Evolutionary conservation across 495 filamentous ascomycete species (phyloP), one percentile per base, ranked within the genome.

Genomic region (Sabuloglossum arenarium): DNA sequence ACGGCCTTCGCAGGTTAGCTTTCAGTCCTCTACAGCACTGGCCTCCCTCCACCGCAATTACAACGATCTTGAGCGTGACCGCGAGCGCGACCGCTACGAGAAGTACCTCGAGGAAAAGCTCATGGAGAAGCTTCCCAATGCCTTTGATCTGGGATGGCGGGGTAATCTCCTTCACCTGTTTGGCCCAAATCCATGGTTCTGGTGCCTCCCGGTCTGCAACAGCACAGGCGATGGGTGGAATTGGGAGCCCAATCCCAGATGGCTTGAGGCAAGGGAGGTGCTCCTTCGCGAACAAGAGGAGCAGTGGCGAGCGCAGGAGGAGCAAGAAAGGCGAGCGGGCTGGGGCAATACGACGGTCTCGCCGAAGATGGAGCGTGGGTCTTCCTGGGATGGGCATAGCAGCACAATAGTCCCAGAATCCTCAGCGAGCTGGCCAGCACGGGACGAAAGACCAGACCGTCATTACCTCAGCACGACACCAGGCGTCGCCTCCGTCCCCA

Each of bases 221-320:
- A 90, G 86, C 0, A 81, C 76, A 0, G 89, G 89, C 10, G 87
- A 98, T 64, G 91, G 91, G n/a, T 97, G 88, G 88, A 77, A 68
- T 61, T 98, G 91, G 91, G 88, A 94, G 63, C 76, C 88, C 0
- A 94, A 79, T 57, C 52, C 61, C 3, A 64, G 64, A 43, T 73
- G 70, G 70, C 49, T 58, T 1, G 59, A 54, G 0, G 65, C 64
- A 21, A 56, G 64, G 3, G 68, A 68, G 3, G 59, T 60, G 16
- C 55, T 71, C 3, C 54, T 42, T 11, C 54, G 57, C 31, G 57
- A 67, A 43, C 61, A 68, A 1, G 60, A 60, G 49, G 54, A 37
- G 34, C 53, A 63, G 50, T 62, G 58, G 50, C 59, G 60, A 42
- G 45, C 61, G 6, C 62, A 70, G 29, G 61, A 61, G 32, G 61